These are phyloP conservation scores for Macrophomina tecta DNA, from an alignment of 2,329 filamentous ascomycete species.

Conservation along the genomic window DNA sequence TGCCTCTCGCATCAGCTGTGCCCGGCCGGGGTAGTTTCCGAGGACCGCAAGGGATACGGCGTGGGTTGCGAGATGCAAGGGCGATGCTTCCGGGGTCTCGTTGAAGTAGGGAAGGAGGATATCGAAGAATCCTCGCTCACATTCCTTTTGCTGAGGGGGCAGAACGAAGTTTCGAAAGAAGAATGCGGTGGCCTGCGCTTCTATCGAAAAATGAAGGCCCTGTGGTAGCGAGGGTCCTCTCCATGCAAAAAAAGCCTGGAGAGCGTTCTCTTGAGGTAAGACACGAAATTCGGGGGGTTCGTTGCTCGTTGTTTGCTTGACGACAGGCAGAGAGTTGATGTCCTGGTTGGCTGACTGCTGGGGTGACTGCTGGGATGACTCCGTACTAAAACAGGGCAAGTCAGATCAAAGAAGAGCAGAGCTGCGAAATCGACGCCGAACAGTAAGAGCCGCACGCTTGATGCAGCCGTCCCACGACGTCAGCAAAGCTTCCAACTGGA, in stretches of 20 bases:
- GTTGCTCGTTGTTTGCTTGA: neutral
- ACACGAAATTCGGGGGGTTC: neutral
- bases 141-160: conserved; percentile 45
- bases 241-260: conserved; percentile 3
- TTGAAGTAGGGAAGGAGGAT: conserved; percentile 47
- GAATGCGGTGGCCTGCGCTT: conserved; percentile 48
- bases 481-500: too few species aligned
- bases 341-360: neutral
- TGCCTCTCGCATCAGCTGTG: conserved; percentile 42
- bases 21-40: conserved; percentile 46
- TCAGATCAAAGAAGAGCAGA: neutral
- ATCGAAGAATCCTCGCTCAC: conserved; percentile 46
- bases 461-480: too few species aligned
- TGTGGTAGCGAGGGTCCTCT: neutral
- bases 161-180: conserved; percentile 51
- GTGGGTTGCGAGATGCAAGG: conserved; percentile 48
- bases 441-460: neutral
- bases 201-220: conserved; percentile 38
- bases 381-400: neutral
- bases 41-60: conserved; percentile 47
- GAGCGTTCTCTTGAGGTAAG: neutral
- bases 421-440: neutral
- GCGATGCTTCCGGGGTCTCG: conserved; percentile 40
- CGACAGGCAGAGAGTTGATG: neutral
- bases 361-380: conserved; percentile 6